Evolutionary conservation across 108 stramenopile genomes (phyloP), one percentile per base, ranked within the genome.

Genomic region (Fragilaria radians): DNA sequence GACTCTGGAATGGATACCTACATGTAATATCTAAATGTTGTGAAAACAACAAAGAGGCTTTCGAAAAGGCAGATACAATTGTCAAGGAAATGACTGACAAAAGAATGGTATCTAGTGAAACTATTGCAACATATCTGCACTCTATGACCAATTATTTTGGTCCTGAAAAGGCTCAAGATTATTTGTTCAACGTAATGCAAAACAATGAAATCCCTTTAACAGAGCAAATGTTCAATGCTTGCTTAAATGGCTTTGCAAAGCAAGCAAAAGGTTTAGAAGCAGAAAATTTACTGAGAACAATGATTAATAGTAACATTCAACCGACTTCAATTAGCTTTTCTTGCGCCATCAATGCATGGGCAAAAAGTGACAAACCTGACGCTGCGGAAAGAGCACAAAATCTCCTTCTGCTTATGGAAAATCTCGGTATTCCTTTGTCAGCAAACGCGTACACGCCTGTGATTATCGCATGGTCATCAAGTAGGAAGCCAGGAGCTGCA

Each of bases 341-440:
- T 23, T 48, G 62, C 5, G 32, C 61, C 28, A 76, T 76, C 51
- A 61, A 76, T 64, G 62, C 66, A 24, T 80, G 46, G 32, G 56
- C 62, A 7, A 57, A 69, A 54, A 30, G 54, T 17, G 36, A 62
- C 29, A 48, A 33, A 1, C 28, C 57, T 21, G 67, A 76, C 14
- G 65, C 74, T 23, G 73, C 76, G 9, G 32, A 63, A 1, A 53
- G 46, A 30, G 76, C 77, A 61, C 59, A 75, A 62, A 28, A 30
- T 19, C 25, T 81, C 29, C 63, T 83, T 23, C 56, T 57, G 24
- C 72, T 72, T 66, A 83, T 83, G 82, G 74, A 75, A 45, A 26
- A 5, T 5, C n/a, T 32, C 5, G 65, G 57, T 25, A 57, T 18
- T 28, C 28, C 30, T 1, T 56, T 46, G 0, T 34, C 54, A 17